Evolutionary conservation across 768 basidiomycete genomes (phyloP).

Genomic region (Artomyces pyxidatus): DNA sequence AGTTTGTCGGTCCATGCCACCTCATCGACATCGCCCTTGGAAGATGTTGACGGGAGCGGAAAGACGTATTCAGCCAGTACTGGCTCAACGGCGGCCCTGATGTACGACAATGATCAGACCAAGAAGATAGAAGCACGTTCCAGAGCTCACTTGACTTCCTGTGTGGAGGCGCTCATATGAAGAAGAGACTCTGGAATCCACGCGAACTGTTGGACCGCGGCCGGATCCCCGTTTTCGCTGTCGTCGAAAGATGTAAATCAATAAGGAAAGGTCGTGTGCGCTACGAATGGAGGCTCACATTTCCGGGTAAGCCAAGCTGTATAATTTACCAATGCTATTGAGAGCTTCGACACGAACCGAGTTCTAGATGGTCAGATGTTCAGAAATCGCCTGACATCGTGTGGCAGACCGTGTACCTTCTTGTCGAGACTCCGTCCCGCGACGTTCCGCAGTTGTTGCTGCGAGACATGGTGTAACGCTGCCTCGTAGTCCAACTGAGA

Average conservation of each 20-base stretch:
- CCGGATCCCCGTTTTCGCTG: slow-evolving; percentile 74
- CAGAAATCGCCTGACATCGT: too few species aligned
- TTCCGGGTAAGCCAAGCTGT: slow-evolving; percentile 76
- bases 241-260: background rate
- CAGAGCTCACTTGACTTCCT: slow-evolving; percentile 57
- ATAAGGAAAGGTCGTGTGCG: background rate
- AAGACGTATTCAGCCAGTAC: slow-evolving; percentile 70
- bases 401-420: slow-evolving; percentile 48
- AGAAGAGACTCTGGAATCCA: slow-evolving; percentile 88
- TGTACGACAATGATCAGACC: background rate
- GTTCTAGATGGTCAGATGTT: too few species aligned
- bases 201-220: slow-evolving; percentile 71
- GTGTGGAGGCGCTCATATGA: slow-evolving; percentile 38
- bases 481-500: slow-evolving; percentile 87
- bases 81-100: slow-evolving; percentile 55
- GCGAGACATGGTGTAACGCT: slow-evolving; percentile 71
- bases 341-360: slow-evolving; percentile 70
- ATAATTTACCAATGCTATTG: slow-evolving; percentile 68
- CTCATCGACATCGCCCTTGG: slow-evolving; percentile 62
- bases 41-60: slow-evolving; percentile 55
- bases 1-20: slow-evolving; percentile 79
- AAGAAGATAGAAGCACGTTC: background rate
- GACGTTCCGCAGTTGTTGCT: slow-evolving; percentile 50
- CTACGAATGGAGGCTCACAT: slow-evolving; percentile 45
- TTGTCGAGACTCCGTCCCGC: slow-evolving; percentile 76